Percentiles rank a stretch among this genome's conserved stretches.
phyloP scores from a whole-genome alignment of 2,329 filamentous ascomycete species.

The Aspergillus candidus region DNA sequence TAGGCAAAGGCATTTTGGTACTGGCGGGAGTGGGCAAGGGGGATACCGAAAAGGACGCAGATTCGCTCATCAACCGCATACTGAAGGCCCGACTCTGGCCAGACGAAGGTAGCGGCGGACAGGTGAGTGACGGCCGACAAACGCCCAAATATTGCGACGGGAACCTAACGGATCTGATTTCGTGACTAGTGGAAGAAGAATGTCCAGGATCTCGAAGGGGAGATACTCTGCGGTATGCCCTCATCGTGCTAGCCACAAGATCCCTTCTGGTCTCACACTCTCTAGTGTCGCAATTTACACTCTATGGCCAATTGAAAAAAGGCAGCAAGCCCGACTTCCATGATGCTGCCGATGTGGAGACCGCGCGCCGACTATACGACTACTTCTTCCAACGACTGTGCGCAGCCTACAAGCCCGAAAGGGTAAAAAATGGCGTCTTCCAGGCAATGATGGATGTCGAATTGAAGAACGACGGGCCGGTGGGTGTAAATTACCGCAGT shows the following conservation, averaged over 20 bases:
- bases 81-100: slow-evolving; percentile 91
- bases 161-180: slow-evolving; percentile 1
- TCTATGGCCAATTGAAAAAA: slow-evolving; percentile 89
- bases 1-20: slow-evolving; percentile 82
- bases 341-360: slow-evolving; percentile 69
- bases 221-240: slow-evolving; percentile 80
- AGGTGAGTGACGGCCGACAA: slow-evolving; percentile 42
- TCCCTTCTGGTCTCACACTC: neutral
- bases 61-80: slow-evolving; percentile 76
- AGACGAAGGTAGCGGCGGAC: slow-evolving; percentile 60
- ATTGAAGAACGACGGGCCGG: slow-evolving; percentile 76
- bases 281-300: slow-evolving; percentile 90
- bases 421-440: slow-evolving; percentile 91
- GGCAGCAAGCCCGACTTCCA: slow-evolving; percentile 95
- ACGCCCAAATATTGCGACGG: neutral
- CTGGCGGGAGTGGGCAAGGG: slow-evolving; percentile 87
- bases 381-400: slow-evolving; percentile 74
- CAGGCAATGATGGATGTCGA: slow-evolving; percentile 99
- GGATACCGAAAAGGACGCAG: slow-evolving; percentile 82
- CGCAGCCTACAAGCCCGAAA: slow-evolving; percentile 63
- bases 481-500: slow-evolving; percentile 56
- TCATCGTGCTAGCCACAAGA: slow-evolving; percentile 2
- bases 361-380: slow-evolving; percentile 76
- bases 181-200: slow-evolving; percentile 75
- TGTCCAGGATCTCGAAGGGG: slow-evolving; percentile 81